phyloP scores from a whole-genome alignment of 2,329 filamentous ascomycete genomes.

The Alternaria infectoria region DNA sequence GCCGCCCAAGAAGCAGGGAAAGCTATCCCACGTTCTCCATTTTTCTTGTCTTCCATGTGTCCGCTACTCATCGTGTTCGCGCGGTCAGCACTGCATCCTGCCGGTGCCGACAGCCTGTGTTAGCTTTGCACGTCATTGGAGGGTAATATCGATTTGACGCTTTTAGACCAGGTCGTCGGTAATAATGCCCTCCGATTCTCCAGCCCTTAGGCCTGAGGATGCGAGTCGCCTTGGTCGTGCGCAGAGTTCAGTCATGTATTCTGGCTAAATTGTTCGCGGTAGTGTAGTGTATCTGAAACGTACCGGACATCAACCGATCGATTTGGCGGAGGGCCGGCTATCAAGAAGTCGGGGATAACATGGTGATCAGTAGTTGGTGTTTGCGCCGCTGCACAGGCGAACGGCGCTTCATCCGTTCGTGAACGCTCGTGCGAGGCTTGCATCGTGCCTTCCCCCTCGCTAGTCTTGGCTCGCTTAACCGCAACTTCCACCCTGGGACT shows the following conservation, averaged over 20 bases:
- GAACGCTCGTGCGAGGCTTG: constrained; percentile 9
- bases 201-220: constrained; percentile 1
- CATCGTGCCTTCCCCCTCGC: not conserved
- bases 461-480: constrained; percentile 13
- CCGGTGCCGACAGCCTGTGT: constrained; percentile 7
- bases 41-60: not conserved
- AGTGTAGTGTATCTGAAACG: constrained; percentile 13
- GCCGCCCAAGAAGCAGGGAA: not conserved
- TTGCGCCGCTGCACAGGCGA: constrained; percentile 8
- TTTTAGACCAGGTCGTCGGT: constrained; percentile 12
- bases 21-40: constrained; percentile 2
- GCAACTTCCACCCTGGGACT: constrained; percentile 2
- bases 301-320: constrained; percentile 11
- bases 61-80: not conserved
- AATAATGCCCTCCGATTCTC: not conserved
- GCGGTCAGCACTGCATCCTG: not conserved
- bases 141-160: not conserved
- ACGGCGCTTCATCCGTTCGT: constrained; percentile 9
- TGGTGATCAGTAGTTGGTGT: constrained; percentile 12
- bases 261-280: constrained; percentile 9
- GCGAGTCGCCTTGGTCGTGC: not conserved
- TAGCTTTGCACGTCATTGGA: not conserved
- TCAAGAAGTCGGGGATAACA: not conserved
- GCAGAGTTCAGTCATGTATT: constrained; percentile 8
- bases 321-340: not conserved